phyloP scores from a whole-genome alignment of 306 rosid species.

The Citrullus colocynthis region DNA sequence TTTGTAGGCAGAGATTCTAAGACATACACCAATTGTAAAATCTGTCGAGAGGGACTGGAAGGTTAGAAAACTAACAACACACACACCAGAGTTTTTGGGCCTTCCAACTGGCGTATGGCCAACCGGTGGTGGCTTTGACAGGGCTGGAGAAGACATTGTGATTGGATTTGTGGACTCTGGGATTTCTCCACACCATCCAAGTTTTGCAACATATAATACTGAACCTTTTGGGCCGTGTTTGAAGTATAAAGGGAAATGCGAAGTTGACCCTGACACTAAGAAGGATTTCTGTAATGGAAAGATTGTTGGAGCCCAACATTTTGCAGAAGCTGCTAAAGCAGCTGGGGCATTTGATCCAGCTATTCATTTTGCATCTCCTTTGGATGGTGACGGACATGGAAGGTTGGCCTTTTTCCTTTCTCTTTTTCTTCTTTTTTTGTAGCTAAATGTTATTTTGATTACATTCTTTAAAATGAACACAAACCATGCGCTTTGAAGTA shows the following conservation, averaged over 20 bases:
- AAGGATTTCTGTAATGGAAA: constrained; percentile 83
- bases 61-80: constrained; percentile 83
- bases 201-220: constrained; percentile 50
- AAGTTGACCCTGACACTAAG: constrained; percentile 75
- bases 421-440: not conserved
- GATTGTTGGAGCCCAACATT: constrained; percentile 97
- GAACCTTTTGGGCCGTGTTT: constrained; percentile 81
- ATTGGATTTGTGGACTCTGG: constrained; percentile 98
- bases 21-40: constrained; percentile 79
- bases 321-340: constrained; percentile 94
- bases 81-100: constrained; percentile 97
- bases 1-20: constrained; percentile 95
- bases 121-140: constrained; percentile 95
- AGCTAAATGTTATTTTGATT: not conserved
- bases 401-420: constrained; percentile 39
- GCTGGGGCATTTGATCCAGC: constrained; percentile 88
- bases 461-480: not conserved
- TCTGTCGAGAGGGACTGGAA: constrained; percentile 93
- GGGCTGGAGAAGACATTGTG: constrained; percentile 95
- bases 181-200: constrained; percentile 84
- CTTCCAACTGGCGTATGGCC: constrained; percentile 99
- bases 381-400: constrained; percentile 99
- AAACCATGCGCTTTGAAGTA: not conserved
- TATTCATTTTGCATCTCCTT: constrained; percentile 85
- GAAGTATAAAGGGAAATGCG: constrained; percentile 89